Conservation (phyloP, 768 basidiomycete genomes). For the Auricularia heimuer region DNA sequence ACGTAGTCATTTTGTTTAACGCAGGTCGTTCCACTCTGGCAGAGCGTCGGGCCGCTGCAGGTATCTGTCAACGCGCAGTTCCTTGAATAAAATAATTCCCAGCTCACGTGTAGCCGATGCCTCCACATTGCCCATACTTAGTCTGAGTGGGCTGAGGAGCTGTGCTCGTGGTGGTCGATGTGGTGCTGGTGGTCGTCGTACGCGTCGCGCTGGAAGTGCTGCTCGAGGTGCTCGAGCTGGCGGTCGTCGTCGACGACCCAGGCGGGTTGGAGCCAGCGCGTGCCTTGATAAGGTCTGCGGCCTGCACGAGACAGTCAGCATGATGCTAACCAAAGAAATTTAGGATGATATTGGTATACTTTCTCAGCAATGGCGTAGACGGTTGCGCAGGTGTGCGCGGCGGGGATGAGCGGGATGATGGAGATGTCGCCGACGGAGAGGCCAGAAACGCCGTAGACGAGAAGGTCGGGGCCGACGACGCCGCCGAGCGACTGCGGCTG, state of each 20-base stretch:
- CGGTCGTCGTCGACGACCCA: not conserved
- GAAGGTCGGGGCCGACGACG: conserved; percentile 33
- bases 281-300: conserved; percentile 16
- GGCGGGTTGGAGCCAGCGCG: not conserved
- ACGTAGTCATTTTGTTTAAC: not conserved
- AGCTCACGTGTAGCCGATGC: not conserved
- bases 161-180: not conserved
- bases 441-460: conserved; percentile 34
- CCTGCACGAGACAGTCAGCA: conserved; percentile 11
- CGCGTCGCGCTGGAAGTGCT: not conserved
- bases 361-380: conserved; percentile 13
- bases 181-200: conserved; percentile 1
- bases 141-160: not conserved
- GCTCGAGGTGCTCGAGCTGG: not conserved
- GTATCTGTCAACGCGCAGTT: not conserved
- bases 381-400: conserved; percentile 13
- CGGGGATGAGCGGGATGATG: conserved; percentile 14
- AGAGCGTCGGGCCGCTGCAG: not conserved
- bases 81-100: not conserved
- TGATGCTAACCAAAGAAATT: not conserved
- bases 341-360: not conserved
- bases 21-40: not conserved
- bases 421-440: conserved; percentile 28
- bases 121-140: conserved; percentile 1
- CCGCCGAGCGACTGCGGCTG: conserved; percentile 29